Evolutionary conservation across 2,329 filamentous ascomycete species (phyloP).

Genomic region (Phaeosphaeriaceae sp.): DNA sequence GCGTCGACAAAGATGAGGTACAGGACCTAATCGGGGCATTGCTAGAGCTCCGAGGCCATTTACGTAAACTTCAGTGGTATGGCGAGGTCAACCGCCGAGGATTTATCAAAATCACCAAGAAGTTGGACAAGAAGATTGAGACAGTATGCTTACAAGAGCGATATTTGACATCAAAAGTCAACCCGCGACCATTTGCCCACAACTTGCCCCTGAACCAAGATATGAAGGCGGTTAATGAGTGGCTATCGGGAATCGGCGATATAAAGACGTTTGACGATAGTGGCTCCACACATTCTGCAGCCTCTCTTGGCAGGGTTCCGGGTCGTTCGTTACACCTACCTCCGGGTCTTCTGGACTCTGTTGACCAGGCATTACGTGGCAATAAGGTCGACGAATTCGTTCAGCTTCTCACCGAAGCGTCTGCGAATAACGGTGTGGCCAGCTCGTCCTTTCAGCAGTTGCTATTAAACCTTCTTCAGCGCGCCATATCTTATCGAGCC

Average conservation of each 20-base stretch:
- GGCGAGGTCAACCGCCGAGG: conserved; percentile 94
- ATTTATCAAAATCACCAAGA: conserved; percentile 99
- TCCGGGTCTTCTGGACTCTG: conserved; percentile 68
- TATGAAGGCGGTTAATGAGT: conserved; percentile 80
- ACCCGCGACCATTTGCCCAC: conserved; percentile 85
- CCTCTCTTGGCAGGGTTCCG: conserved; percentile 77
- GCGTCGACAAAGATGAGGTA: conserved; percentile 84
- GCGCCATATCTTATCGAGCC: conserved; percentile 73
- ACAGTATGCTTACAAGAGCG: conserved; percentile 77
- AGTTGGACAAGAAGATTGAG: conserved; percentile 92
- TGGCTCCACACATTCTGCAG: conserved; percentile 70
- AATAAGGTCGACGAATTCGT: conserved; percentile 67
- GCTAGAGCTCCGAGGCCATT: conserved; percentile 82
- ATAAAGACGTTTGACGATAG: conserved; percentile 77
- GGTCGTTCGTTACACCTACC: conserved; percentile 78
- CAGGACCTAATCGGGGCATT: conserved; percentile 91
- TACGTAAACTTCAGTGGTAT: conserved; percentile 96
- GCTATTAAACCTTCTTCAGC: conserved; percentile 80
- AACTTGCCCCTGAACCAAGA: conserved; percentile 65
- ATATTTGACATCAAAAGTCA: conserved; percentile 90
- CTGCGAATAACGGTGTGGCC: conserved; percentile 56
- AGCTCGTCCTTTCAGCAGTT: conserved; percentile 66
- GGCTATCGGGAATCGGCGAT: conserved; percentile 83
- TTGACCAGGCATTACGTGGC: conserved; percentile 74
- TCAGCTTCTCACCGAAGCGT: conserved; percentile 64